Base-by-base conservation (phyloP, 2,329 filamentous ascomycete genomes). In the Zymoseptoria passerinii region DNA sequence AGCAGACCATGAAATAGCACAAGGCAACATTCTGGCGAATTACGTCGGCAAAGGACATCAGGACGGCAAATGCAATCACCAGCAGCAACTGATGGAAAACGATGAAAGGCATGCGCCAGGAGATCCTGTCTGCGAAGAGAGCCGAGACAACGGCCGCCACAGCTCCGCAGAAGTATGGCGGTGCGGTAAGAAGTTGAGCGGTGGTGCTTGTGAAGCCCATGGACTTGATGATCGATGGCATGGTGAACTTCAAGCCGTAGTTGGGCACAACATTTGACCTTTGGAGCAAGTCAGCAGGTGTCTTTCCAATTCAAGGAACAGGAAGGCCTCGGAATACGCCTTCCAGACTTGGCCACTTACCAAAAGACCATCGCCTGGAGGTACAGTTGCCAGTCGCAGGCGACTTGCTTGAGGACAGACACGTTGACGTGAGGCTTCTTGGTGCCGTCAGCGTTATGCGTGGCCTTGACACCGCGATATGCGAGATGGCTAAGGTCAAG, bases 401-500 rank as follows among this genome's bases (percentile, higher is more conserved):
- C 49, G 29, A 64, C 53, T 55, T 59, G 48, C 53, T 61, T 63
- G 16, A 63, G 44, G 44, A 70, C 4, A 10, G 63, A 60, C 70
- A 68, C 70, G 49, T 77, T 23, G 73, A 77, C 64, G 0, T 49
- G 65, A 75, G 56, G 65, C 57, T 83, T 86, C 79, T 52, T 27
- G n/a, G n/a, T 28, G 13, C 35, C 28, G 16, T 57, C 58, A 8
- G 67, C 40, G 13, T 65, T 57, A 18, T 55, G 51, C 8, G 44
- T 60, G 28, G 55, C 56, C 44, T 57, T 61, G 27, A 58, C 54
- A 1, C 71, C 0, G 85, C 87, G 35, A 81, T 77, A 35, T 70
- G 59, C 0, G 88, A 87, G 27, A 83, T 83, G 1, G 63, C 70
- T 87, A 86, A 91, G 5, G 74, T 80, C 66, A 89, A 90, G 1